Base-by-base conservation (phyloP, 192 early-diverging fungal genomes). In the Lobosporangium transversale region DNA sequence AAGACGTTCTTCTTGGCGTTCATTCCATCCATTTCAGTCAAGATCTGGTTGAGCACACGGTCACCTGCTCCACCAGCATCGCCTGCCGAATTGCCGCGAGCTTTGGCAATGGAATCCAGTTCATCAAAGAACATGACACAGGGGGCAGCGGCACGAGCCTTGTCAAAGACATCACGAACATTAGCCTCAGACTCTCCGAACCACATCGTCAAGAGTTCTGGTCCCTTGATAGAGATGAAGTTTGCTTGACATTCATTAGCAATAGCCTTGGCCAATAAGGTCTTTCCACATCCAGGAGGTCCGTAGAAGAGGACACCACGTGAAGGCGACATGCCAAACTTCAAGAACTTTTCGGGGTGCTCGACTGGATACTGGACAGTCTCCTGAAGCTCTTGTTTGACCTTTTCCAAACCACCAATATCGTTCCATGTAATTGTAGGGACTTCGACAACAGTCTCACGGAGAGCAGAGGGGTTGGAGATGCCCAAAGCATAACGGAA, bases 111-210 rank as follows among this genome's bases (percentile, higher is more conserved):
- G 33, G 95, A 97, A 84, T 99, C 97, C 74, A 99, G 82, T 85
- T 99, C 97, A 64, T 99, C 97, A 89, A 99, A 99, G 94, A 99
- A 99, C 95, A 99, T 95, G 30, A 99, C 97, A 82, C 97, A 99
- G 31, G 97, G 97, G 12, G 96, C 93, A 31, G 96, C 97, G 4
- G 96, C 94, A 62, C 97, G 91, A 18, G 96, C 97, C 87, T 97
- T 97, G 85, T 98, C 96, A 86, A 99, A 99, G 37, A 99, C 96
- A 81, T 98, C 95, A 55, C 97, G 95, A 42, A 98, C 97, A 70
- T 98, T 98, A 62, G 97, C 96, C 80, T 99, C 97, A 9, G 96
- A 97, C 81, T 99, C 97, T 82, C 97, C 97, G 74, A 99, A 97
- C 96, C 96, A 99, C 97, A 98, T 99, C 56, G 95, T 98, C 58